Base-by-base conservation (phyloP, 148 eudicot species). In the Arctostaphylos glauca region DNA sequence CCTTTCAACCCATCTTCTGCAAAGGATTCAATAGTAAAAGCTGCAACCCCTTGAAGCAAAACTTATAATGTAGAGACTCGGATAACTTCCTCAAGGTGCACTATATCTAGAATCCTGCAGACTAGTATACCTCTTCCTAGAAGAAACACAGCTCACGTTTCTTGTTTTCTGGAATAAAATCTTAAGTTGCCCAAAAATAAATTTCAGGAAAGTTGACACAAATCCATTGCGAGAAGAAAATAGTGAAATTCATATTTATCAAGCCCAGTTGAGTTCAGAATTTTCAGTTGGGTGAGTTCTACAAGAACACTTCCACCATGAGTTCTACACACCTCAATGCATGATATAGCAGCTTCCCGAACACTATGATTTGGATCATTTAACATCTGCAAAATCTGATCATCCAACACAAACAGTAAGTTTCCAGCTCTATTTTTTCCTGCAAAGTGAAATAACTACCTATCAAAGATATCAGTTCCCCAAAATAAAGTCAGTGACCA, bases 301-400 rank as follows among this genome's bases (percentile, higher is more conserved):
- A 81, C 23, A 46, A 72, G 4, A 73, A n/a, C 55, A 80, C 49
- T 50, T 43, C 59, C 5, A 6, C 14, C 52, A 75, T 44, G 21
- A 56, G 38, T 58, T 31, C 75, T 21, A 88, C 95, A 74, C 84
- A 96, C 99, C 99, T 96, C 98, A 52, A 96, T 93, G 80, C 99
- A 96, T 60, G 90, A 88, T 81, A 88, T 91, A 82, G 98, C 98
- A 2, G 97, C 98, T 84, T 96, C 99, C 90, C 98, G 90, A 56
- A 96, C 99, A 86, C 87, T 90, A 68, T 90, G 95, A 78, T 96
- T 94, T 62, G 97, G 91, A 85, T 96, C 99, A 87, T 93, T 92
- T 89, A 96, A 84, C 99, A 96, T 91, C 89, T 96, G 98, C 86
- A 96, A 84, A 87, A 94, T 96, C 99, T 96, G 97, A 60, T 38